Base-by-base conservation (phyloP, 2,329 filamentous ascomycete species). In the Fusarium tanahbumbuense region DNA sequence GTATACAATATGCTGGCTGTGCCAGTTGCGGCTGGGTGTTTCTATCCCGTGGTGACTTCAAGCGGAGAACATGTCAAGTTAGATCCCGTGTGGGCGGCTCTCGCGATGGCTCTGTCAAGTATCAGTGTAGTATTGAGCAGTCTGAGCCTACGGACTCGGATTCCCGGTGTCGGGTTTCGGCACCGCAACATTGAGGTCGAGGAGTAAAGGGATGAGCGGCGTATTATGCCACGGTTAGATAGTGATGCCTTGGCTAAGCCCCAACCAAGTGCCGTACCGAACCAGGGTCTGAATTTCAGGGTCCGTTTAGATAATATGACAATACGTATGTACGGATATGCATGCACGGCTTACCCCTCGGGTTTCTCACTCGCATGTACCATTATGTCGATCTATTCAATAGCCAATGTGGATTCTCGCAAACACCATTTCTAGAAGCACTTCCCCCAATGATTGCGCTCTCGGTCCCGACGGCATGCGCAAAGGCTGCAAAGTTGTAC, bases 91-190 rank as follows among this genome's bases (percentile, higher is more conserved):
- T 98, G 94, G 94, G 95, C 94, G 8, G 91, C 90, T 71, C 81
- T 97, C 77, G 94, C 94, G 2, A 98, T 98, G 95, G 95, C 95
- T 27, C 80, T 94, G 78, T 97, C 94, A 80, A 95, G 92, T 79
- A 90, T 98, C 71, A 96, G 92, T 76, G 94, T 98, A 47, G 92
- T 98, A 53, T 81, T 88, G 76, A 97, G 93, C 78, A 95, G 92
- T 81, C 80, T 97, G 75, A 85, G 89, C 52, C 80, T 98, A 81
- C 87, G 90, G 77, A 85, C 78, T 57, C 69, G 77, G 50, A 61
- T 85, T 13, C 81, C 82, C 11, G 73, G 79, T 23, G 37, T 86
- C 12, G 84, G 85, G 3, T 87, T 85, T 73, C 77, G 82, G 61
- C 62, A 66, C 44, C 64, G 60, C 28, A 58, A 52, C 45, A 56